A percentile compares a stretch with the other conserved stretches of the same genome.
Conservation (phyloP, 352 stramenopile genomes). For the Phytophthora meadii region DNA sequence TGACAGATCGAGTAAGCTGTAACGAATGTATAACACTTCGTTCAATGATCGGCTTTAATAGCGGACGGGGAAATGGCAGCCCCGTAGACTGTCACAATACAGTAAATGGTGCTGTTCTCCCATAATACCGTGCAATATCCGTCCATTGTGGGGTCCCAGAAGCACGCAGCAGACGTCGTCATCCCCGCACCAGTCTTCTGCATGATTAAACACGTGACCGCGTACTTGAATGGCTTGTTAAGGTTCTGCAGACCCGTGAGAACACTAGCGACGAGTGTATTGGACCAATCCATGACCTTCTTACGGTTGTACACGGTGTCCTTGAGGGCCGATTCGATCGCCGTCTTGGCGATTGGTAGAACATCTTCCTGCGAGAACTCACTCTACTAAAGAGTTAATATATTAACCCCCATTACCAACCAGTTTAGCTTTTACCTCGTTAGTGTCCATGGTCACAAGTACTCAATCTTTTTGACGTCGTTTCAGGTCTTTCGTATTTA, state of each 20-base stretch:
- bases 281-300: conserved; percentile 88
- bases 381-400: conserved; percentile 41
- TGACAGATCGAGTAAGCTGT: neutral
- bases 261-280: conserved; percentile 80
- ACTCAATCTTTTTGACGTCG: conserved; percentile 12
- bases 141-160: conserved; percentile 81
- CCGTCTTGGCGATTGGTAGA: conserved; percentile 77
- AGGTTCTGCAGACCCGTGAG: conserved; percentile 85
- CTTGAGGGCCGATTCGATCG: conserved; percentile 80
- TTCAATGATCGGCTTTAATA: conserved; percentile 73
- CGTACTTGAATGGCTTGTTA: conserved; percentile 90
- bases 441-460: conserved; percentile 47
- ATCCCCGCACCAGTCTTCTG: conserved; percentile 84
- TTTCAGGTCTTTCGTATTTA: conserved; percentile 27
- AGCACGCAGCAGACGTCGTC: conserved; percentile 73
- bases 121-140: conserved; percentile 85
- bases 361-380: conserved; percentile 84
- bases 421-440: conserved; percentile 34
- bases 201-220: conserved; percentile 88
- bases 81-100: conserved; percentile 84
- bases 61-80: conserved; percentile 82
- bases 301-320: conserved; percentile 89
- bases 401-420: neutral
- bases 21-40: conserved; percentile 24
- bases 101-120: conserved; percentile 89